Conservation (phyloP, 2,329 filamentous ascomycete genomes). For the Aureobasidium sp. region DNA sequence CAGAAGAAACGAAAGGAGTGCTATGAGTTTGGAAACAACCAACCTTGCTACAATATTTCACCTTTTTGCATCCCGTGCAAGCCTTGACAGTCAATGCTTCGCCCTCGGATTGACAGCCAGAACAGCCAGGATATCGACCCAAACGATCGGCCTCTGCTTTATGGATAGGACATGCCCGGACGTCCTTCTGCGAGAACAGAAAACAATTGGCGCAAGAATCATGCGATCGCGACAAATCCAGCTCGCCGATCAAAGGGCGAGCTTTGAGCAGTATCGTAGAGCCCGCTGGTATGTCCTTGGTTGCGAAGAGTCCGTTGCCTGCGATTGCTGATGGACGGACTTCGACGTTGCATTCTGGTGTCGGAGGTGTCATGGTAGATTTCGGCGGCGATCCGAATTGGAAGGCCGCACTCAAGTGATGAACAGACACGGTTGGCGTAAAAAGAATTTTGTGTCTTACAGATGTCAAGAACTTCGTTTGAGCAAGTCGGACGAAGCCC, state of each 20-base stretch:
- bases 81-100: conserved; percentile 37
- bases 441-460: background rate
- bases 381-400: background rate
- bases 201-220: conserved; percentile 55
- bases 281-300: conserved; percentile 40
- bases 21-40: background rate
- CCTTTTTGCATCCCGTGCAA: conserved; percentile 52
- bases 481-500: background rate
- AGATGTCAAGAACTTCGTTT: background rate
- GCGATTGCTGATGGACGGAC: conserved; percentile 20
- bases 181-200: conserved; percentile 33
- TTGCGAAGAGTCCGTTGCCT: conserved; percentile 52
- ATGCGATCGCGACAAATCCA: conserved; percentile 46
- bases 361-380: background rate
- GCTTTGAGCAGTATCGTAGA: conserved; percentile 43
- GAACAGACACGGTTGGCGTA: background rate
- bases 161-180: conserved; percentile 18
- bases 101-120: conserved; percentile 1
- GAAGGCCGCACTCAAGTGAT: background rate
- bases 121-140: background rate
- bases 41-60: conserved; percentile 56
- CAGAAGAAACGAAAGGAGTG: background rate
- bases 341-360: conserved; percentile 13
- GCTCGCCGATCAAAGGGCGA: conserved; percentile 48
- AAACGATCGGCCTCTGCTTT: conserved; percentile 18